These are phyloP conservation scores for Verticillium alfalfae DNA, from an alignment of 2,329 filamentous ascomycete genomes.

Conservation along the genomic window DNA sequence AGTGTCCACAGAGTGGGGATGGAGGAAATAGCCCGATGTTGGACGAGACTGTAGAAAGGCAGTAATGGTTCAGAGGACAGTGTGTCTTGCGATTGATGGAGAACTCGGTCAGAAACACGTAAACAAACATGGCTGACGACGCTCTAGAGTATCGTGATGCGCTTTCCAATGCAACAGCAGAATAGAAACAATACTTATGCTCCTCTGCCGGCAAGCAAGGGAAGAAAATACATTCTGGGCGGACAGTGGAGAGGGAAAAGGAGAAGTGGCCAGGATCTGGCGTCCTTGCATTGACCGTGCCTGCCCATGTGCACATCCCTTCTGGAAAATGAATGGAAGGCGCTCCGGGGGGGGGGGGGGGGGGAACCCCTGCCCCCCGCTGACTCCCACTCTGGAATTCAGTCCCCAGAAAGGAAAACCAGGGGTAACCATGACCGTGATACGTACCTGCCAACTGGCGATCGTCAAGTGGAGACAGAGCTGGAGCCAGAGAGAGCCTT, in stretches of 20 bases:
- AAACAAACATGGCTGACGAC: neutral
- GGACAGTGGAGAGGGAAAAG: neutral
- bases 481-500: neutral
- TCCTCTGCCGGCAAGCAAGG: neutral
- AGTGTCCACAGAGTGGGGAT: neutral
- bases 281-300: neutral
- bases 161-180: neutral
- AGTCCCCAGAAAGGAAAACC: neutral
- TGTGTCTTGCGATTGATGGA: neutral
- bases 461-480: neutral
- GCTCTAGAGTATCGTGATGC: neutral
- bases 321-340: neutral
- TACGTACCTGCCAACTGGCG: neutral
- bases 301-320: neutral
- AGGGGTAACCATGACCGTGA: neutral
- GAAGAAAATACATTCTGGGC: neutral
- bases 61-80: neutral
- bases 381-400: neutral
- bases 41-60: neutral
- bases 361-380: neutral
- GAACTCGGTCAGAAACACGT: too few species aligned
- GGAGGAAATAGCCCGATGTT: neutral
- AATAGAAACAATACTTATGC: neutral
- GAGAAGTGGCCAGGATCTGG: neutral
- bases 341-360: neutral